phyloP scores from a whole-genome alignment of 2,329 filamentous ascomycete genomes.

The Bipolaris bicolor region DNA sequence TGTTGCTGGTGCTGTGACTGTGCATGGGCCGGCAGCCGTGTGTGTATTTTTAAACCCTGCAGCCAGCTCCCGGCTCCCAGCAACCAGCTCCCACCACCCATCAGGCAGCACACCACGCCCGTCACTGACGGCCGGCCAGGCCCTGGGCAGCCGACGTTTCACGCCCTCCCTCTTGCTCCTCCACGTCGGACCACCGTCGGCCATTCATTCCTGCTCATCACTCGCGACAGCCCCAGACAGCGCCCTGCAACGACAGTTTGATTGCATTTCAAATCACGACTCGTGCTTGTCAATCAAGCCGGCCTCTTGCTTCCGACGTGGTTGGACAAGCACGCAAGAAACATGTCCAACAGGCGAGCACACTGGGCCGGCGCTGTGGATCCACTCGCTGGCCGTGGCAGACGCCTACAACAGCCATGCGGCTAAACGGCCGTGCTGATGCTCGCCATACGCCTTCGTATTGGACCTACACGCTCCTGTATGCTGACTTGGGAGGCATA shows the following conservation, averaged over 20 bases:
- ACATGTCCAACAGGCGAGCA: slow-evolving; percentile 28
- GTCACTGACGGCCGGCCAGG: neutral
- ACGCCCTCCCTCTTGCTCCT: slow-evolving; percentile 2
- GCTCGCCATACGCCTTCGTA: neutral
- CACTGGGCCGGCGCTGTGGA: slow-evolving; percentile 1
- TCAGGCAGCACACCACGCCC: neutral
- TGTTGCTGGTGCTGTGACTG: too few relatives aligned
- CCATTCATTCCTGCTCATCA: slow-evolving; percentile 3
- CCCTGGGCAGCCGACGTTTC: slow-evolving; percentile 19
- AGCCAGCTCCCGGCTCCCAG: neutral
- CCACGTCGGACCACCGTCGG: slow-evolving; percentile 2
- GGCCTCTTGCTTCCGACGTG: slow-evolving; percentile 17
- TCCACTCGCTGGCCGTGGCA: slow-evolving; percentile 13
- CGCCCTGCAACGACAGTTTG: slow-evolving; percentile 13
- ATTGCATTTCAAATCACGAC: slow-evolving; percentile 22
- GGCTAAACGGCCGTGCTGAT: slow-evolving; percentile 5
- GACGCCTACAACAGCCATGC: slow-evolving; percentile 9
- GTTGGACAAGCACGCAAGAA: slow-evolving; percentile 26
- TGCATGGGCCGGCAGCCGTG: slow-evolving; percentile 12
- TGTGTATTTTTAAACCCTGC: slow-evolving; percentile 12
- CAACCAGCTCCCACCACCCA: neutral
- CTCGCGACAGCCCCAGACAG: slow-evolving; percentile 11
- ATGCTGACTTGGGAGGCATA: neutral
- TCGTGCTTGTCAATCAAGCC: slow-evolving; percentile 11
- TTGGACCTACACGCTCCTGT: neutral